Percentiles rank a stretch among this genome's conserved stretches.
phyloP scores from a whole-genome alignment of 345 rosid species.

The Nasturtium officinale region DNA sequence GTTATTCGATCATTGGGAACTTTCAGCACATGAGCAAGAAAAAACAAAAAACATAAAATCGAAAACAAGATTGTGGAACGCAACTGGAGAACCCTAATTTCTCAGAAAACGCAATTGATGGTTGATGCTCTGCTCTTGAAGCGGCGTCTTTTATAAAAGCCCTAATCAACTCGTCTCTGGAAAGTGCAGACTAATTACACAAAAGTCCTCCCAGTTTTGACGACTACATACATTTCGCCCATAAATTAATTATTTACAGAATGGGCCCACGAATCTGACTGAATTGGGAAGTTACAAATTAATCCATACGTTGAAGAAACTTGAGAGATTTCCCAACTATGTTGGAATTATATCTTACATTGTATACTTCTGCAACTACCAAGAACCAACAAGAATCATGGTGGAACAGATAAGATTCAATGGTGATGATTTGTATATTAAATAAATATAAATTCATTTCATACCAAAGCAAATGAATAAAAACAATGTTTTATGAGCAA shows the following conservation, averaged over 20 bases:
- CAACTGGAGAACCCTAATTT: background rate
- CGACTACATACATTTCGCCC: background rate
- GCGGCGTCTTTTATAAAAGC: slow-evolving; percentile 40
- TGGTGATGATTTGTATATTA: background rate
- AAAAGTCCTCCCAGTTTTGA: background rate
- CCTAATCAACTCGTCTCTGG: slow-evolving; percentile 23
- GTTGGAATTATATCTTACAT: background rate
- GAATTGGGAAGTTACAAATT: too few relatives aligned
- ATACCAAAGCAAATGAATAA: slow-evolving; percentile 16
- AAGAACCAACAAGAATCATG: background rate
- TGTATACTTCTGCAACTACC: too few relatives aligned
- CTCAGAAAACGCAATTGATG: background rate
- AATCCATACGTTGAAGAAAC: background rate
- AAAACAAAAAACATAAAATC: background rate
- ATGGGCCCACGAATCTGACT: background rate
- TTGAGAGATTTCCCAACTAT: background rate
- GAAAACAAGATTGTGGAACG: background rate
- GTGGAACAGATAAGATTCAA: background rate
- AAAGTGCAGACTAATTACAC: background rate
- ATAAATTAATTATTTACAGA: background rate
- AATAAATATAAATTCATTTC: background rate
- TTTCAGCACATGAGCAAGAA: background rate
- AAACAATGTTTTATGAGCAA: slow-evolving; percentile 27
- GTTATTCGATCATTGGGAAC: slow-evolving; percentile 37
- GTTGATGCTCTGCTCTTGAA: background rate